Percentiles rank a stretch among this genome's conserved stretches.
Evolutionary conservation across 768 basidiomycete genomes (phyloP).

Genomic region (Suillus subluteus): DNA sequence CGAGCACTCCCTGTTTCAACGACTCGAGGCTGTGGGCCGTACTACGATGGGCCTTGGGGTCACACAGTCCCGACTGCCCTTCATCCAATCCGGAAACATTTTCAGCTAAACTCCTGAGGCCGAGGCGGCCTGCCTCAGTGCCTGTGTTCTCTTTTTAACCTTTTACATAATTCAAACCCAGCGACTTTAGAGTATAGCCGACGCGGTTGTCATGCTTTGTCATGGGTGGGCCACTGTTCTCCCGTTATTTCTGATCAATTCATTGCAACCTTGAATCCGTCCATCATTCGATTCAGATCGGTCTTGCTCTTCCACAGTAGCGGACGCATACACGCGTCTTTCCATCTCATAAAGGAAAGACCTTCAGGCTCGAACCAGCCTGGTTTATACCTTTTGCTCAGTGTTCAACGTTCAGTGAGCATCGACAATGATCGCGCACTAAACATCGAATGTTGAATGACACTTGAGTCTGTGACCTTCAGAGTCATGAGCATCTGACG

Average conservation of each 20-base stretch:
- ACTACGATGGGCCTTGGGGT: too few species aligned
- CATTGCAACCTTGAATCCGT: background rate
- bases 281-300: background rate
- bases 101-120: background rate
- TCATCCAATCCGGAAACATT: background rate
- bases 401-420: background rate
- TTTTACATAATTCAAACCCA: background rate
- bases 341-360: background rate
- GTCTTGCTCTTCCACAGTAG: background rate
- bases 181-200: background rate
- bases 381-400: background rate
- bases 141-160: background rate
- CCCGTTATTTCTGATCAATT: background rate
- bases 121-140: background rate
- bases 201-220: background rate
- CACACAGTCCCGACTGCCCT: too few species aligned
- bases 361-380: background rate
- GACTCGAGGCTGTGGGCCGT: too few species aligned
- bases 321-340: background rate
- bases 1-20: too few species aligned
- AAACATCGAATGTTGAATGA: background rate
- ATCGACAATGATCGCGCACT: background rate
- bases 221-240: too few species aligned
- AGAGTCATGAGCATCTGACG: background rate
- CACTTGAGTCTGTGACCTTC: background rate